These are phyloP conservation scores for Rhodotorula sphaerocarpa DNA, from an alignment of 768 basidiomycete species.

Conservation along the genomic window DNA sequence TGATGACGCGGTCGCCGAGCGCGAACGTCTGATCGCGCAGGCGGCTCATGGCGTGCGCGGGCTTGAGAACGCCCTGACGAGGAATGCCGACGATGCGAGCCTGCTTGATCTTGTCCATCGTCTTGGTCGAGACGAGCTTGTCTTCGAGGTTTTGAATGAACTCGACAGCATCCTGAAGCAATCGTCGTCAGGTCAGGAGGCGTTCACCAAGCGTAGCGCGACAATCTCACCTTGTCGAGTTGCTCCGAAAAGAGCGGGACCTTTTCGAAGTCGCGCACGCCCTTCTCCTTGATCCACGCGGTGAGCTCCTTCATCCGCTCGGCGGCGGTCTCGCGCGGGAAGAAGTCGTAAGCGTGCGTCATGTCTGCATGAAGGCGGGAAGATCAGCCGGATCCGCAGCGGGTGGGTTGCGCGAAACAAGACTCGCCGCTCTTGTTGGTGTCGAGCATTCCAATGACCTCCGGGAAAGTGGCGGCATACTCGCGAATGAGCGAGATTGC, in stretches of 20 bases:
- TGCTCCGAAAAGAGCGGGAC: slow-evolving; percentile 89
- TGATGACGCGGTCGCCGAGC: slow-evolving; percentile 86
- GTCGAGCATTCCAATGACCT: slow-evolving; percentile 68
- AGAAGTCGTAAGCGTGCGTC: slow-evolving; percentile 56
- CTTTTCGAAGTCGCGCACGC: slow-evolving; percentile 81
- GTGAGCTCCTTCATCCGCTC: slow-evolving; percentile 68
- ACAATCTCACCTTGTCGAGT: slow-evolving; percentile 61
- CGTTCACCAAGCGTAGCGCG: too few species aligned
- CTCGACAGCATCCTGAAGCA: slow-evolving; percentile 59
- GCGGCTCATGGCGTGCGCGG: slow-evolving; percentile 76
- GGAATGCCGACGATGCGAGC: slow-evolving; percentile 91
- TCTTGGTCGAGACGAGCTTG: slow-evolving; percentile 55
- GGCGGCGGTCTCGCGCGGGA: slow-evolving; percentile 51
- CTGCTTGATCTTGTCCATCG: slow-evolving; percentile 64
- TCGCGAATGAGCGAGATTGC: slow-evolving; percentile 69
- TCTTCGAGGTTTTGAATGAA: slow-evolving; percentile 74
- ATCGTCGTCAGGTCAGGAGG: not conserved
- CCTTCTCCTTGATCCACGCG: slow-evolving; percentile 74
- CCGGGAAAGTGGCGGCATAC: slow-evolving; percentile 71
- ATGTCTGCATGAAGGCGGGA: slow-evolving; percentile 69
- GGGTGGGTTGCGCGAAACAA: too few species aligned
- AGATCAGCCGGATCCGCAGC: too few species aligned
- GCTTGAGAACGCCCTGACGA: slow-evolving; percentile 84
- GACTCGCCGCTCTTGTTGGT: slow-evolving; percentile 21
- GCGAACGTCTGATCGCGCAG: slow-evolving; percentile 79